Evolutionary conservation across 768 basidiomycete species (phyloP).

Genomic region (Naganishia kalamii): DNA sequence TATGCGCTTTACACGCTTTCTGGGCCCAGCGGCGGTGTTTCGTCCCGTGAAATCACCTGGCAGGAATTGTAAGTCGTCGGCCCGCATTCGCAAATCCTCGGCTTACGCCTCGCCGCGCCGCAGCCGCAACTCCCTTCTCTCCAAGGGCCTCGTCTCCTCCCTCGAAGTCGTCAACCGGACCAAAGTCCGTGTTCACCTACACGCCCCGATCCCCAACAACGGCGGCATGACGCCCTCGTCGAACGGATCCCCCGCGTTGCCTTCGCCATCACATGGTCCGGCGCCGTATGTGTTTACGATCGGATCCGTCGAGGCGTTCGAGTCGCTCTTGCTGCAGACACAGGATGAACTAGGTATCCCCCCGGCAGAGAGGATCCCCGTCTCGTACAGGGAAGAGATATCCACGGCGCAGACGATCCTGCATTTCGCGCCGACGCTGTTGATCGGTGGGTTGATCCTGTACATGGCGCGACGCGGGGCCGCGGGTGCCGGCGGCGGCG

Average conservation of each 20-base stretch:
- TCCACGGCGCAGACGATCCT: constrained; percentile 72
- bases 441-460: constrained; percentile 81
- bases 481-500: constrained; percentile 53
- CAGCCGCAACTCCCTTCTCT: constrained; percentile 81
- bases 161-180: constrained; percentile 84
- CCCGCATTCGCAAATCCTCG: background rate
- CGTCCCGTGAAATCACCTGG: constrained; percentile 90
- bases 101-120: background rate
- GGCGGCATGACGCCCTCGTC: constrained; percentile 12
- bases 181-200: constrained; percentile 84
- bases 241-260: constrained; percentile 29
- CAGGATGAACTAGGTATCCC: constrained; percentile 89
- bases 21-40: constrained; percentile 30
- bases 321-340: constrained; percentile 87
- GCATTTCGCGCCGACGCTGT: constrained; percentile 88
- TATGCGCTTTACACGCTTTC: constrained; percentile 39
- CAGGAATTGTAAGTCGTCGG: constrained; percentile 67
- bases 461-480: constrained; percentile 72
- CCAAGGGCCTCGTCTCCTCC: constrained; percentile 91
- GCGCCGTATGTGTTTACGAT: constrained; percentile 81
- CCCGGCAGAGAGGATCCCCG: constrained; percentile 85
- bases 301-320: constrained; percentile 93
- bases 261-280: constrained; percentile 41
- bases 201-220: constrained; percentile 55
- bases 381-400: constrained; percentile 92